Evolutionary conservation across 2,329 filamentous ascomycete genomes (phyloP).

Genomic region (Penicillium oxalicum): DNA sequence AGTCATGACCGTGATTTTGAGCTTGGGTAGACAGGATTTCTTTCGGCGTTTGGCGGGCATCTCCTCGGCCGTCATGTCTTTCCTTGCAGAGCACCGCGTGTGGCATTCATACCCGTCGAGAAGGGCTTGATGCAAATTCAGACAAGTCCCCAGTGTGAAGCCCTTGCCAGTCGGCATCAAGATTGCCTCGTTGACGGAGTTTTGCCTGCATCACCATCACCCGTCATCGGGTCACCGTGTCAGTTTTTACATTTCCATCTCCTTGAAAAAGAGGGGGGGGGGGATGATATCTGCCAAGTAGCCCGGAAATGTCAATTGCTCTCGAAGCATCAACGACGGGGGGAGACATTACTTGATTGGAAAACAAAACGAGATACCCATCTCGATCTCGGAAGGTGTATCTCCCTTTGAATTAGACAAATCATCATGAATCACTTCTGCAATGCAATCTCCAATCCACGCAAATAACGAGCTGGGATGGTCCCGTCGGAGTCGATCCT

Average conservation of each 20-base stretch:
- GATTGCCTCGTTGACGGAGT: conserved; percentile 45
- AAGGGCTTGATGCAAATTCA: conserved; percentile 30
- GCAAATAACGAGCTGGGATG: conserved; percentile 64
- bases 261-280: too few relatives aligned
- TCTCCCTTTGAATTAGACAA: conserved; percentile 26
- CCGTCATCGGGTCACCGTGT: neutral
- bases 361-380: conserved; percentile 41
- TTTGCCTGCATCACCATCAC: conserved; percentile 32
- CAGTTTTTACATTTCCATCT: neutral
- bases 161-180: conserved; percentile 50
- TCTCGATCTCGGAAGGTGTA: conserved; percentile 29
- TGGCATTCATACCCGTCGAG: conserved; percentile 40
- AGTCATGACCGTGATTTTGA: conserved; percentile 65
- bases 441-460: conserved; percentile 71
- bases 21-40: conserved; percentile 48
- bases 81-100: conserved; percentile 30
- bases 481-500: conserved; percentile 64
- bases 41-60: conserved; percentile 25
- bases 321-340: too few relatives aligned
- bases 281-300: neutral
- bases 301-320: neutral
- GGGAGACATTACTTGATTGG: conserved; percentile 34
- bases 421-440: conserved; percentile 58
- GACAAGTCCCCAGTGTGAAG: conserved; percentile 36
- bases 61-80: conserved; percentile 9